These are phyloP conservation scores for Cicer bijugum DNA, from an alignment of 306 rosid genomes.

Conservation along the genomic window DNA sequence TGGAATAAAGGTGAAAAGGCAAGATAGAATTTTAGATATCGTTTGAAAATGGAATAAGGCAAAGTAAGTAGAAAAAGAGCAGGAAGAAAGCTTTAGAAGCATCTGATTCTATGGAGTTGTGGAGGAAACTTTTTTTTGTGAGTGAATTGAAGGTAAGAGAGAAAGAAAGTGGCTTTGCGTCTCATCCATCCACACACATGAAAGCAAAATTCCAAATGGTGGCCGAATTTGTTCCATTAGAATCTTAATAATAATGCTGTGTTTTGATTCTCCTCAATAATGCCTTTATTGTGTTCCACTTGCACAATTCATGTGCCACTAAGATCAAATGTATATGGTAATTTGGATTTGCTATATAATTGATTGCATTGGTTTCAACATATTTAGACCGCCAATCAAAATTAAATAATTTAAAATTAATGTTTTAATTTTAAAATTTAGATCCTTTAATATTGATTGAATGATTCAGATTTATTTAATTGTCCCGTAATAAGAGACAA, in stretches of 20 bases:
- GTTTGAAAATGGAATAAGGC: slow-evolving; percentile 33
- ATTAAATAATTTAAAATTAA: too few relatives aligned
- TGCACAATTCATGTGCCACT: slow-evolving; percentile 39
- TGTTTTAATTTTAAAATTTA: too few relatives aligned
- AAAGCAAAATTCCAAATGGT: slow-evolving; percentile 61
- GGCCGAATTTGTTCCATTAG: slow-evolving; percentile 63
- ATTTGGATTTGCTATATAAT: too few relatives aligned
- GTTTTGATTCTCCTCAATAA: slow-evolving; percentile 45
- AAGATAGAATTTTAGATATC: slow-evolving; percentile 39
- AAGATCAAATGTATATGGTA: background rate
- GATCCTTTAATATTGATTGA: too few relatives aligned
- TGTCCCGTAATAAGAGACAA: too few relatives aligned
- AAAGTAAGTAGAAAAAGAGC: slow-evolving; percentile 46
- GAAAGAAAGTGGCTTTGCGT: slow-evolving; percentile 60
- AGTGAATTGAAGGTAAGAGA: slow-evolving; percentile 37
- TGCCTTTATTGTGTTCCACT: slow-evolving; percentile 41
- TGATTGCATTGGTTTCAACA: too few relatives aligned
- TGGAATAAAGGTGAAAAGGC: slow-evolving; percentile 7
- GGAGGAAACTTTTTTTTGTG: slow-evolving; percentile 40
- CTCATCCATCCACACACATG: slow-evolving; percentile 47
- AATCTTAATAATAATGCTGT: slow-evolving; percentile 53
- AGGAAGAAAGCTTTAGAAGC: slow-evolving; percentile 55
- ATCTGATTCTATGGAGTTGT: slow-evolving; percentile 64
- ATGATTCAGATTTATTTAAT: too few relatives aligned
- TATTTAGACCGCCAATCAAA: too few relatives aligned